Percentiles rank a stretch among this genome's conserved stretches.
phyloP scores from a whole-genome alignment of 73 alveolate genomes.

The Paramecium pentaurelia region DNA sequence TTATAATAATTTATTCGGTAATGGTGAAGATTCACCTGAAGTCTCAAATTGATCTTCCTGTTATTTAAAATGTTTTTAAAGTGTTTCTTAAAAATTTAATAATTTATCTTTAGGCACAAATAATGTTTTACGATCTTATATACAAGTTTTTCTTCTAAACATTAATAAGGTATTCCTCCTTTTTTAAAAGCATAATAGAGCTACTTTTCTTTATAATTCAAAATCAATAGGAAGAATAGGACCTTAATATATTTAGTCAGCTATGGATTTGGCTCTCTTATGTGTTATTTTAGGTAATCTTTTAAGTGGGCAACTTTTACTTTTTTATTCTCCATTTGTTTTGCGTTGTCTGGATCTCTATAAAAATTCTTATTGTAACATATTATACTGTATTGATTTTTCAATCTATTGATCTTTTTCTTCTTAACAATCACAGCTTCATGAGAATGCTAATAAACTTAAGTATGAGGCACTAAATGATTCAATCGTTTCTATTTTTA shows the following conservation, averaged over 20 bases:
- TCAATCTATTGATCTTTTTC: not conserved
- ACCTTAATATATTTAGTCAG: not conserved
- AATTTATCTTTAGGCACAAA: not conserved
- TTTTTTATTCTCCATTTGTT: not conserved
- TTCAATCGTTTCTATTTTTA: not conserved
- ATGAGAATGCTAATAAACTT: not conserved
- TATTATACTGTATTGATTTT: not conserved
- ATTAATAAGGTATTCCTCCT: not conserved
- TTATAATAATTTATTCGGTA: not conserved
- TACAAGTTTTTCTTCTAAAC: not conserved
- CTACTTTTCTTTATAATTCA: not conserved
- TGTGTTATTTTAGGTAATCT: not conserved
- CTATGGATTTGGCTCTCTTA: not conserved
- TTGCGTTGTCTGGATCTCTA: not conserved
- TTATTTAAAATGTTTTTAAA: not conserved
- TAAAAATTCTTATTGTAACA: not conserved
- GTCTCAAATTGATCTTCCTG: not conserved
- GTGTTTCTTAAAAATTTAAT: not conserved
- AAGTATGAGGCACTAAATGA: not conserved
- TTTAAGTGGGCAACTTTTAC: not conserved
- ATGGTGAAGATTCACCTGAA: not conserved
- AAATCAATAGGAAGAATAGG: not conserved
- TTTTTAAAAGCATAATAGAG: not conserved
- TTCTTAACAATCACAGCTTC: not conserved
- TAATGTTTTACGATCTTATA: not conserved